A percentile compares a stretch with the other conserved stretches of the same genome.
Conservation (phyloP, 495 filamentous ascomycete genomes). For the Neurospora sp. region DNA sequence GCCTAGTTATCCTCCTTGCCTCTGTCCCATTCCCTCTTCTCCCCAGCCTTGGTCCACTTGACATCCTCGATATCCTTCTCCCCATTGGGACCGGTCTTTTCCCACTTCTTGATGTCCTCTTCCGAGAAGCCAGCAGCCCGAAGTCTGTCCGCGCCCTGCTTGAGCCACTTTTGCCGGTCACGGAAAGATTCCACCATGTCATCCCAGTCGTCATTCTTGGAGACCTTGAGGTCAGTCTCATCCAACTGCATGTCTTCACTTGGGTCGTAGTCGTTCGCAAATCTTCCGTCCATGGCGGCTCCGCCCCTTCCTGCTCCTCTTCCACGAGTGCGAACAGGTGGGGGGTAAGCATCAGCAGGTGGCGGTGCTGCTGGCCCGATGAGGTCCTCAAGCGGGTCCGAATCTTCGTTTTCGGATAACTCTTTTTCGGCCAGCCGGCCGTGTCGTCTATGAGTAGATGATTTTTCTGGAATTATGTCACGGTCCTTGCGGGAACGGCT, state of each 20-base stretch:
- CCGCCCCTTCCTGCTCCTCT: conserved; percentile 49
- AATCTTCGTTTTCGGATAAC: conserved; percentile 35
- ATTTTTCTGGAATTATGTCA: conserved; percentile 4
- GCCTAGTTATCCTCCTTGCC: conserved; percentile 9
- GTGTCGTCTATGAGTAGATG: conserved; percentile 10
- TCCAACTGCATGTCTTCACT: conserved; percentile 55
- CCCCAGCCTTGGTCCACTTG: conserved; percentile 68
- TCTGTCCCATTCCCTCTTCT: conserved; percentile 77
- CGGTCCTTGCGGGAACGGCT: neutral
- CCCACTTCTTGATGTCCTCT: conserved; percentile 67
- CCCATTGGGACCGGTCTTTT: conserved; percentile 41
- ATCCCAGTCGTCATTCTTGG: conserved; percentile 63
- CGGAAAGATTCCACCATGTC: conserved; percentile 68
- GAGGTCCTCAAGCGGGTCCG: conserved; percentile 69
- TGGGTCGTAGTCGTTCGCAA: conserved; percentile 70
- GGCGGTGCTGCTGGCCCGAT: conserved; percentile 68
- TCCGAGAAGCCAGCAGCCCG: conserved; percentile 73
- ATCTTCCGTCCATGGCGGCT: conserved; percentile 75
- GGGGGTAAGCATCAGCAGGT: conserved; percentile 24
- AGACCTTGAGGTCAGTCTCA: conserved; percentile 6
- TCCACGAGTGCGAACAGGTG: conserved; percentile 53
- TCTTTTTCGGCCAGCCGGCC: conserved; percentile 11
- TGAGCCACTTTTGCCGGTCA: conserved; percentile 75
- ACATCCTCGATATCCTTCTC: conserved; percentile 60
- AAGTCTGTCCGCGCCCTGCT: conserved; percentile 66